Conservation (phyloP, 768 basidiomycete species). For the Amanita muscaria region DNA sequence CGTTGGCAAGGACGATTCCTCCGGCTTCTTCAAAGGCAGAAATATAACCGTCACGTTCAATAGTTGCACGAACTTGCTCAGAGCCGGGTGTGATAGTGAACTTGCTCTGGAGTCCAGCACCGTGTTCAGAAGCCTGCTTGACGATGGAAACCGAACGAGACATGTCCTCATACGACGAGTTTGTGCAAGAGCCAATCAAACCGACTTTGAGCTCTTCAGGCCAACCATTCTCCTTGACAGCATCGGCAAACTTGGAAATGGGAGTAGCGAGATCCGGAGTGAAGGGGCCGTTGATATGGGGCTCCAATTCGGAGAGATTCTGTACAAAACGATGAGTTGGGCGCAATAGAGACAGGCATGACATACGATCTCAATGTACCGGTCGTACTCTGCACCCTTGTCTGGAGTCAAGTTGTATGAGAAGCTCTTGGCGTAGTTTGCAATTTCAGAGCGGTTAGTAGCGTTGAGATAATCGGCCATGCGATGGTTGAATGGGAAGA, state of each 20-base stretch:
- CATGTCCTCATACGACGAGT: conserved; percentile 99
- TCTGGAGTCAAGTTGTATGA: conserved; percentile 87
- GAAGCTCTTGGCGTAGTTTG: conserved; percentile 83
- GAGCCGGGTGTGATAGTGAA: conserved; percentile 99
- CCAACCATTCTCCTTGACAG: conserved; percentile 93
- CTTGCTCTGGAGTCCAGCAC: conserved; percentile 81
- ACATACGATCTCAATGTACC: conserved; percentile 81
- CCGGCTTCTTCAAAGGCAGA: conserved; percentile 80
- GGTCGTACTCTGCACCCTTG: conserved; percentile 85
- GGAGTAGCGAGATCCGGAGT: conserved; percentile 99
- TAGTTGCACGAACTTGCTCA: conserved; percentile 97
- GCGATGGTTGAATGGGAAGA: conserved; percentile 97
- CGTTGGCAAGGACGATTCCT: conserved; percentile 93
- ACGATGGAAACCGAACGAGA: conserved; percentile 94
- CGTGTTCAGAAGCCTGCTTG: conserved; percentile 79
- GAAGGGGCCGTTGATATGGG: conserved; percentile 99
- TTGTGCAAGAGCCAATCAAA: conserved; percentile 99
- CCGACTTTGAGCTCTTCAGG: conserved; percentile 95
- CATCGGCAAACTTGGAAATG: conserved; percentile 88
- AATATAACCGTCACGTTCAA: conserved; percentile 92
- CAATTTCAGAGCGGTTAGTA: conserved; percentile 87
- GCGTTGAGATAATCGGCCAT: conserved; percentile 92
- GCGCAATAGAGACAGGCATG: not conserved
- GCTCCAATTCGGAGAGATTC: conserved; percentile 96
- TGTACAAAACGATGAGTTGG: conserved; percentile 18